Conservation (phyloP, 2,329 filamentous ascomycete species). For the Plectosphaerella cucumerina region DNA sequence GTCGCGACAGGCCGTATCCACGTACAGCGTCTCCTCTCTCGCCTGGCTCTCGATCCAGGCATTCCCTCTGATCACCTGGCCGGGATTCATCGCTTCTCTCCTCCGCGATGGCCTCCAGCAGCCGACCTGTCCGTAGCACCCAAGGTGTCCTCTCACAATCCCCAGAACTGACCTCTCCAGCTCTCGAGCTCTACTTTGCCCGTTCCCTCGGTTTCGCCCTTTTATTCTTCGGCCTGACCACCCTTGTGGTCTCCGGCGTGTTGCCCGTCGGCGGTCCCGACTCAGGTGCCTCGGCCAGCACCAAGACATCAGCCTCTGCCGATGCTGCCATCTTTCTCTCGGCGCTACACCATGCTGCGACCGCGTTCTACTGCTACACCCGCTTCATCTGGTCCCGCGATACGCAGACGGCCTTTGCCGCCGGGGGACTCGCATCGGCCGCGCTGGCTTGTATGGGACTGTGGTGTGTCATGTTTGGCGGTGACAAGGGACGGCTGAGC, state of each 20-base stretch:
- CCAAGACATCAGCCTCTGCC: slow-evolving; percentile 57
- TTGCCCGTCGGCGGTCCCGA: slow-evolving; percentile 57
- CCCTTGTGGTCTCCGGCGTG: slow-evolving; percentile 66
- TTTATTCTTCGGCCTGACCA: slow-evolving; percentile 58
- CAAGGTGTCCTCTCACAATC: not conserved
- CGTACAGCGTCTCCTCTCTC: slow-evolving; percentile 47
- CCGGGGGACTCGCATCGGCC: slow-evolving; percentile 56
- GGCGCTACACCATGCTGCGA: slow-evolving; percentile 58
- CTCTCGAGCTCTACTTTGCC: slow-evolving; percentile 68
- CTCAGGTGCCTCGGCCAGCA: slow-evolving; percentile 24
- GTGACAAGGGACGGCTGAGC: slow-evolving; percentile 31
- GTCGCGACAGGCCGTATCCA: slow-evolving; percentile 38
- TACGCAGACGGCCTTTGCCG: slow-evolving; percentile 51
- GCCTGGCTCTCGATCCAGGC: slow-evolving; percentile 47
- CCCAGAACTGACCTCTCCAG: slow-evolving; percentile 25
- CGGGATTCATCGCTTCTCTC: slow-evolving; percentile 40
- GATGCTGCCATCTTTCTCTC: slow-evolving; percentile 63
- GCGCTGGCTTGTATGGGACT: slow-evolving; percentile 52
- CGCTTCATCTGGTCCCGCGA: slow-evolving; percentile 49
- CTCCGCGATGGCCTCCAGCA: slow-evolving; percentile 28
- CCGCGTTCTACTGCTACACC: slow-evolving; percentile 65
- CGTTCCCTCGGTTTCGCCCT: slow-evolving; percentile 66
- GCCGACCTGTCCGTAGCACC: slow-evolving; percentile 19
- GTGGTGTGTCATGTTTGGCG: slow-evolving; percentile 30
- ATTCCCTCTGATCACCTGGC: slow-evolving; percentile 42